Evolutionary conservation across 2,329 filamentous ascomycete species (phyloP), one percentile per base, ranked within the genome.

Genomic region (Diaporthe ilicicola): DNA sequence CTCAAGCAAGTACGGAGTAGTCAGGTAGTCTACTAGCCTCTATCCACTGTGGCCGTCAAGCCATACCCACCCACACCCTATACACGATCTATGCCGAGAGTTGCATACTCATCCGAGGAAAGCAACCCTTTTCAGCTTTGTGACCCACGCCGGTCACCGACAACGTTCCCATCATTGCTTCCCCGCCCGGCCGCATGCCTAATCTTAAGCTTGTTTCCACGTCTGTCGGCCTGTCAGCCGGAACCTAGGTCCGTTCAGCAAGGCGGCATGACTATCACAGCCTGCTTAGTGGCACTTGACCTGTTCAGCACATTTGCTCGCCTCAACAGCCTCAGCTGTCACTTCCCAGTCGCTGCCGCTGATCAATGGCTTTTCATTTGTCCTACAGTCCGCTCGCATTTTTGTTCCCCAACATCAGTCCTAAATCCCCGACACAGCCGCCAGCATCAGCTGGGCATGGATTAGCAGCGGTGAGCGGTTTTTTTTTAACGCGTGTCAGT

Each of bases 401-500:
- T 51, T 37, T 17, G 37, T 51, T 50, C 24, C 42, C 54, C 59
- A 55, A 44, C 19, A 39, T 56, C 54, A 59, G 27, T 37, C 48
- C 46, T 46, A 61, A 29, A 50, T 37, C 29, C 48, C 51, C 27
- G 29, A 42, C 66, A 71, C 51, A 50, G 32, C 56, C 56, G 42
- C n/a, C 29, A 46, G 15, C 27, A n/a, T 59, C 32, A 37, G 42
- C 65, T 17, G 22, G 24, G 46, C 50, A 59, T 29, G 53, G 53
- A 50, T 46, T 19, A 48, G 22, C 54, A 50, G 32, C 48, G 62
- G 27, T 42, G 42, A 70, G 67, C 56, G 29, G 44, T 61, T 70
- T 50, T 70, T 55, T 61, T 70, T 50, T 70, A 70, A 72, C 51
- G 64, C 67, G 67, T 68, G 67, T 72, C 70, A 69, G 61, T 70